A percentile compares a stretch with the other conserved stretches of the same genome.
These are phyloP conservation scores for Coelastrella sp. DNA, from an alignment of 139 green algal species.

Conservation along the genomic window DNA sequence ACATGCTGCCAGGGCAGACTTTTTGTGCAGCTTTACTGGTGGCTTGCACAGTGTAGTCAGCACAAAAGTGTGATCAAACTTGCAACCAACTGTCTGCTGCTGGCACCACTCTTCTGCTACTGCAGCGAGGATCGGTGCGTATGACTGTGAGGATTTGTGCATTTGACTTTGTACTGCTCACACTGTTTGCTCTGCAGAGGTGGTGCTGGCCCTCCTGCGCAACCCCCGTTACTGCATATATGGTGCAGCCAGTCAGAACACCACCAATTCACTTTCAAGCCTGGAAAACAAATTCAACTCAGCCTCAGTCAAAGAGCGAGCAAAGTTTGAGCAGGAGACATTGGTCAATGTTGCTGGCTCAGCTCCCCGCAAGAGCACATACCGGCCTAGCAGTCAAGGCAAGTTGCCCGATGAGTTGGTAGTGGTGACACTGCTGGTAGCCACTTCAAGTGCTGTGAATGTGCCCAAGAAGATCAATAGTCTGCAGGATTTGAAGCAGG, in stretches of 20 bases:
- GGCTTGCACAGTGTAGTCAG: no score
- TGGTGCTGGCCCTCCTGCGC: constrained; percentile 88
- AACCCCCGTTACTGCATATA: constrained; percentile 94
- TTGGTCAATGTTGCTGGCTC: constrained; percentile 78
- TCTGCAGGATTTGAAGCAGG: constrained; percentile 59
- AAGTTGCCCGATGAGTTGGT: constrained; percentile 78
- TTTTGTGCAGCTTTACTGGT: no score
- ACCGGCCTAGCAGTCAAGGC: background rate
- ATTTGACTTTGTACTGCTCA: no score
- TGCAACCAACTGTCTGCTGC: no score
- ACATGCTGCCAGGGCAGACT: no score
- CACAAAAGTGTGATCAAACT: no score
- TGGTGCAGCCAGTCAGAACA: constrained; percentile 50
- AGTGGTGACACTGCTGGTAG: constrained; percentile 90
- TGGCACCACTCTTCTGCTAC: no score
- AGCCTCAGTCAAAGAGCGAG: constrained; percentile 70
- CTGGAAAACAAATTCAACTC: constrained; percentile 84
- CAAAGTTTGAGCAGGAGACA: constrained; percentile 93
- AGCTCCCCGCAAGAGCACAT: background rate
- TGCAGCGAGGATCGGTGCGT: no score
- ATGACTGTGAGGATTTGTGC: no score
- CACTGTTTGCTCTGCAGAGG: constrained; percentile 71
- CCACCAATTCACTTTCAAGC: background rate
- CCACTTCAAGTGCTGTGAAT: constrained; percentile 68
- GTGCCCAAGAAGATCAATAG: constrained; percentile 71